Percentiles rank a stretch among this genome's conserved stretches.
Evolutionary conservation across 805 yeast genomes (phyloP).

Genomic region (Suhomyces faveliae): DNA sequence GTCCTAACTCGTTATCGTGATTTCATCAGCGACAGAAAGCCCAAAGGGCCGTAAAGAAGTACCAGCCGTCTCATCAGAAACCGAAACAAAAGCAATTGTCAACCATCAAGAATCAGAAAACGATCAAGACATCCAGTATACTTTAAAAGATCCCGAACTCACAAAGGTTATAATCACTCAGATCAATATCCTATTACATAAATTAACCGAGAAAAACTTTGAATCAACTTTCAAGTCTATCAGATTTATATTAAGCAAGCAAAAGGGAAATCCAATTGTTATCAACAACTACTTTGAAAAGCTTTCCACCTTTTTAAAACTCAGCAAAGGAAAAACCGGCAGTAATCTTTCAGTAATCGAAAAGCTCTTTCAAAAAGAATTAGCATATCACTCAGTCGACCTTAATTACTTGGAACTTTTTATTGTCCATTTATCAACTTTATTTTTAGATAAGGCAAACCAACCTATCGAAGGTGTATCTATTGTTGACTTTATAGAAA

Average conservation of each 20-base stretch:
- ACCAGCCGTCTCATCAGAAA: conserved; percentile 11
- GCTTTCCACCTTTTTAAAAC: conserved; percentile 16
- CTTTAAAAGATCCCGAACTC: conserved; percentile 25
- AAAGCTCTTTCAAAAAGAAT: conserved; percentile 25
- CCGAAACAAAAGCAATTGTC: conserved; percentile 1
- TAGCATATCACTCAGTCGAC: conserved; percentile 24
- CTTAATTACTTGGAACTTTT: conserved; percentile 25
- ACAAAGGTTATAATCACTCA: conserved; percentile 49
- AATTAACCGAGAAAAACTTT: conserved; percentile 42
- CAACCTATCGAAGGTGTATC: conserved; percentile 5
- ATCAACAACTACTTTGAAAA: conserved; percentile 21
- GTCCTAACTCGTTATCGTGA: conserved; percentile 27
- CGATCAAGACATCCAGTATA: conserved; percentile 2
- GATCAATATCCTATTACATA: conserved; percentile 49
- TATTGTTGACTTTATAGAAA: conserved; percentile 23
- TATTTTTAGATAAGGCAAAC: conserved; percentile 12
- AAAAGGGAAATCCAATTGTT: conserved; percentile 16
- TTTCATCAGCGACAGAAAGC: conserved; percentile 31
- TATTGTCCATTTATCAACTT: conserved; percentile 17
- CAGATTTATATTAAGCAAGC: conserved; percentile 41
- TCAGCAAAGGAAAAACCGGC: conserved; percentile 9
- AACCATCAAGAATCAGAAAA: conserved; percentile 5
- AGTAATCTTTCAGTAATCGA: conserved; percentile 21
- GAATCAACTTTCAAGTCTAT: conserved; percentile 43
- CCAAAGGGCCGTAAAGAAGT: conserved; percentile 34